phyloP scores from a whole-genome alignment of 495 filamentous ascomycete genomes.

The Daldinia bambusicola region DNA sequence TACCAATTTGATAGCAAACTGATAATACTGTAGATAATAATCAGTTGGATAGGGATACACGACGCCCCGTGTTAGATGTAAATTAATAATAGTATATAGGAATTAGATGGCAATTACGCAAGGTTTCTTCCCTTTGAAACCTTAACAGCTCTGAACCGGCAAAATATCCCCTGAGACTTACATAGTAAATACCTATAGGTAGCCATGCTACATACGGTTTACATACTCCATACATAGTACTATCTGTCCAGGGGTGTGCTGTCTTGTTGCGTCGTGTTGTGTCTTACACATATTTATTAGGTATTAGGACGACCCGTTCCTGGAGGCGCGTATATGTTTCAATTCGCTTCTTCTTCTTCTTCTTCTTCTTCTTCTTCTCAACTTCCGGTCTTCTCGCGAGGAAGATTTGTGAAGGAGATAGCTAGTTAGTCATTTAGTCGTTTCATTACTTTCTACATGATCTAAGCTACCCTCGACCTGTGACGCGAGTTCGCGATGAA shows the following conservation, averaged over 20 bases:
- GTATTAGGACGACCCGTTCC: conserved; percentile 24
- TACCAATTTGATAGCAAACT: too few species aligned
- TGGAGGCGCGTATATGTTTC: not conserved
- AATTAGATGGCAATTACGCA: not conserved
- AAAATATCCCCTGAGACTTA: conserved; percentile 2
- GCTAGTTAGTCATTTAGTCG: conserved; percentile 8
- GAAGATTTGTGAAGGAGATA: conserved; percentile 10
- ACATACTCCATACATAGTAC: not conserved
- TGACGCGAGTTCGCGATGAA: conserved; percentile 32
- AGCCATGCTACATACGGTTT: not conserved
- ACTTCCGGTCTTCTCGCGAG: conserved; percentile 8
- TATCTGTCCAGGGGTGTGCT: conserved; percentile 14
- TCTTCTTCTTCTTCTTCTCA: not conserved
- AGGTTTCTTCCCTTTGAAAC: not conserved
- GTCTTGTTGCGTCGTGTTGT: too few species aligned
- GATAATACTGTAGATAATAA: too few species aligned
- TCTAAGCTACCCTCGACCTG: not conserved
- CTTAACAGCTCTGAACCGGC: not conserved
- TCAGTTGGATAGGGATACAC: not conserved
- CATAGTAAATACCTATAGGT: too few species aligned
- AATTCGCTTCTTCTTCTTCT: not conserved
- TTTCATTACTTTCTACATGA: not conserved
- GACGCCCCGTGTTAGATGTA: not conserved
- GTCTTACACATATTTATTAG: conserved; percentile 33
- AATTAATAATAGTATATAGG: not conserved